Evolutionary conservation across 257 asterid genomes (phyloP), one percentile per base, ranked within the genome.

Genomic region (Solanum arcanum): DNA sequence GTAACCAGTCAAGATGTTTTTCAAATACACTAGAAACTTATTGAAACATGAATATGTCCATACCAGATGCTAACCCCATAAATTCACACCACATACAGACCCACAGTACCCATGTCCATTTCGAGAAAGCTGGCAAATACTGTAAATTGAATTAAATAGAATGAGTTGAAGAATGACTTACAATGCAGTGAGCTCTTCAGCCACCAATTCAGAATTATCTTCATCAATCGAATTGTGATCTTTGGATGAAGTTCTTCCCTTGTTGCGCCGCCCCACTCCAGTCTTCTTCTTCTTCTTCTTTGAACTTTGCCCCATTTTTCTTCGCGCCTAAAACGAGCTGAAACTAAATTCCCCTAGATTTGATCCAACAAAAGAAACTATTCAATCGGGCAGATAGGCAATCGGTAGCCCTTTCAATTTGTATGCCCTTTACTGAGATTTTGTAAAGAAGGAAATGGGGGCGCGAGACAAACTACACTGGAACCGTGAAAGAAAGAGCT

Each of bases 161-260:
- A 14, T 16, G 81, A 83, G 20, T 87, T 25, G 35, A 29, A 21
- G 31, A 74, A 80, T 6, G 31, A 68, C 93, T 90, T 90, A 95
- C 98, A 97, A 87, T 41, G 98, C 99, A 29, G 98, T 95, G 90
- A 97, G 82, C 89, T 97, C 99, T 88, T 97, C 99, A 16, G 94
- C 89, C 13, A 95, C 21, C 86, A 93, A 90, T 47, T 97, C 99
- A 76, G 95, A 88, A 83, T 89, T 86, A 83, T 90, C 97, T 44
- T 88, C 88, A 82, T 88, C 88, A 83, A 92, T 85, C 12, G 95
- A 92, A 88, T 88, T 91, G 39, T 92, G 96, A 92, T 95, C 98
- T 91, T 94, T 95, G 9, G 95, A 90, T 91, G 91, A 92, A 33
- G 91, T 23, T 88, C 96, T 91, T 46, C 98, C 95, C 33, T 94